These are phyloP conservation scores for Zygoascus bituminiphila DNA, from an alignment of 805 yeast species.

Conservation along the genomic window DNA sequence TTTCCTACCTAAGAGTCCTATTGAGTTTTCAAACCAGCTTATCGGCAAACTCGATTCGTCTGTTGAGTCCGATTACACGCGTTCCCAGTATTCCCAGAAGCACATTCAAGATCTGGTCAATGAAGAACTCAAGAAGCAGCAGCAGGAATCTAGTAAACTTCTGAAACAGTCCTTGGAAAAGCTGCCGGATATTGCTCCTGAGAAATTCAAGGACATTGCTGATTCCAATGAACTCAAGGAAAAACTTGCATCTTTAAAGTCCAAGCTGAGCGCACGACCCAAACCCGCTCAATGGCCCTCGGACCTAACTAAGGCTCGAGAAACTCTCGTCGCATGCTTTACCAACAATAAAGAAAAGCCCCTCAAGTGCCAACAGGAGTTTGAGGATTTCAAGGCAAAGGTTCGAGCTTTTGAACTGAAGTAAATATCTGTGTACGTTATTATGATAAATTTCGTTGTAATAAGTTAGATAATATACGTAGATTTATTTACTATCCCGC, in stretches of 20 bases:
- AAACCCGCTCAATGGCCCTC: conserved; percentile 22
- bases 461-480: too few relatives aligned
- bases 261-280: conserved; percentile 26
- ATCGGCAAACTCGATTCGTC: conserved; percentile 26
- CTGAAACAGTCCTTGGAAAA: conserved; percentile 17
- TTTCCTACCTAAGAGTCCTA: conserved; percentile 27
- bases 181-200: conserved; percentile 3
- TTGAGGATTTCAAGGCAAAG: conserved; percentile 21
- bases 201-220: conserved; percentile 7
- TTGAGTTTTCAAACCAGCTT: conserved; percentile 27
- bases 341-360: conserved; percentile 24
- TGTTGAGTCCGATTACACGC: conserved; percentile 31
- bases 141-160: conserved; percentile 23
- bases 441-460: not conserved
- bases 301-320: conserved; percentile 24
- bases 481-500: too few relatives aligned
- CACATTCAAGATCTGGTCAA: conserved; percentile 30
- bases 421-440: not conserved
- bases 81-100: conserved; percentile 27
- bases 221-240: conserved; percentile 18
- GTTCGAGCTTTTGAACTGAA: conserved; percentile 3
- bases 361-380: conserved; percentile 27
- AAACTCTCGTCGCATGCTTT: conserved; percentile 26
- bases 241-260: conserved; percentile 24
- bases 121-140: conserved; percentile 26